phyloP scores from a whole-genome alignment of 75 land plant species.

The Sequoia sempervirens region DNA sequence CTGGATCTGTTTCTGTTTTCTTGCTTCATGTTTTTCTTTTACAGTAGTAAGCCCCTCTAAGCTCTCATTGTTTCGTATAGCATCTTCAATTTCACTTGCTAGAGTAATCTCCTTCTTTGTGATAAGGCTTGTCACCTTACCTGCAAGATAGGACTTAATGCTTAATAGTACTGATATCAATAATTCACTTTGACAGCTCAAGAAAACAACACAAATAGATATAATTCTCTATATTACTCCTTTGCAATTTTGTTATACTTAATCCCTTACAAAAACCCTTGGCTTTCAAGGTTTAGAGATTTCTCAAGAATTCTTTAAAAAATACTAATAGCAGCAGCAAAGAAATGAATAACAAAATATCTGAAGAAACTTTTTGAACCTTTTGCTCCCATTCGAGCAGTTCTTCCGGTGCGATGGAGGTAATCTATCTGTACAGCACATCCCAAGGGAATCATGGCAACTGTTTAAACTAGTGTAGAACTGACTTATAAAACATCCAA shows the following conservation, averaged over 20 bases:
- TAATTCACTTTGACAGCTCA: neutral
- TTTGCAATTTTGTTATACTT: neutral
- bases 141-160: conserved; percentile 28
- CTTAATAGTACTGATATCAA: neutral
- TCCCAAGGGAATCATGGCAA: neutral
- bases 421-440: conserved; percentile 77
- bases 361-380: conserved; percentile 27
- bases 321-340: neutral
- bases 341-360: neutral
- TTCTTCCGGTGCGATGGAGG: conserved; percentile 97
- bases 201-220: neutral
- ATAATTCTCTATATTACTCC: neutral
- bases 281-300: neutral
- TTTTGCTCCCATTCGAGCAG: conserved; percentile 99
- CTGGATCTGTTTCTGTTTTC: conserved; percentile 23
- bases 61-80: conserved; percentile 81
- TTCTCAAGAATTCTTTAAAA: neutral
- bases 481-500: neutral
- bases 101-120: conserved; percentile 68
- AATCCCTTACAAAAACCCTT: neutral
- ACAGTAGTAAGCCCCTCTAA: conserved; percentile 59
- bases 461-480: neutral
- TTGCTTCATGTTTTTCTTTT: conserved; percentile 12
- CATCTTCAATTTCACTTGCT: conserved; percentile 82
- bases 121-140: conserved; percentile 90